Evolutionary conservation across 2,329 filamentous ascomycete species (phyloP).

Genomic region (Colletotrichum abscissum): DNA sequence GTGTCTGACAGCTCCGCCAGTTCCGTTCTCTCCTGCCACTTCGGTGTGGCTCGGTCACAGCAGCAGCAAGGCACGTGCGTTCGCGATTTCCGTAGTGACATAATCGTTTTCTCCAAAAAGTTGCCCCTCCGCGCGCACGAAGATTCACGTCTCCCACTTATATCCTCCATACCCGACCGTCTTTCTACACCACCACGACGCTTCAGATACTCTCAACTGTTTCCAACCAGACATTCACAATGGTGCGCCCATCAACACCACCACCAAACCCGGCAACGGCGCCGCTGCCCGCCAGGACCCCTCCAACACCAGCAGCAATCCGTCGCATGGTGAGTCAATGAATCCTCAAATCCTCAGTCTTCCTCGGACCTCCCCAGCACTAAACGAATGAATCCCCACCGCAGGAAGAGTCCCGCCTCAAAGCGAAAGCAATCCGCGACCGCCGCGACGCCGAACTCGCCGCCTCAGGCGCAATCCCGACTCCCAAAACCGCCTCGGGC

Average conservation of each 20-base stretch:
- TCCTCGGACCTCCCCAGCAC: background rate
- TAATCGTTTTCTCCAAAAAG: conserved; percentile 27
- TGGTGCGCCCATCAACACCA: conserved; percentile 62
- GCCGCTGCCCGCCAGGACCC: conserved; percentile 49
- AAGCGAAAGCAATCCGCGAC: conserved; percentile 86
- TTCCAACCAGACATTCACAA: conserved; percentile 38
- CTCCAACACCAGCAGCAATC: conserved; percentile 65
- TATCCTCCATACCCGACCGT: background rate
- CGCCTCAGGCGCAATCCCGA: conserved; percentile 54
- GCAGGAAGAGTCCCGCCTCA: conserved; percentile 87
- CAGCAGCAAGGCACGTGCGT: conserved; percentile 32
- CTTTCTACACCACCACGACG: background rate
- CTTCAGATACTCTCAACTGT: background rate
- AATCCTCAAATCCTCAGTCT: background rate
- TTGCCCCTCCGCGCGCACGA: conserved; percentile 24
- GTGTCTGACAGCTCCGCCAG: background rate
- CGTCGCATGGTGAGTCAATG: conserved; percentile 63
- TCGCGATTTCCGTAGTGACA: conserved; percentile 34
- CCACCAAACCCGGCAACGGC: conserved; percentile 47
- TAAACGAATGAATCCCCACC: conserved; percentile 9
- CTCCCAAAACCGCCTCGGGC: conserved; percentile 68
- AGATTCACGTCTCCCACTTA: conserved; percentile 3
- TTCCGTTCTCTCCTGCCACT: background rate
- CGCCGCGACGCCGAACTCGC: conserved; percentile 74
- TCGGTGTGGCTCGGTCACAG: conserved; percentile 6